Conservation (phyloP, 306 rosid species). For the Gleditsia sinensis region DNA sequence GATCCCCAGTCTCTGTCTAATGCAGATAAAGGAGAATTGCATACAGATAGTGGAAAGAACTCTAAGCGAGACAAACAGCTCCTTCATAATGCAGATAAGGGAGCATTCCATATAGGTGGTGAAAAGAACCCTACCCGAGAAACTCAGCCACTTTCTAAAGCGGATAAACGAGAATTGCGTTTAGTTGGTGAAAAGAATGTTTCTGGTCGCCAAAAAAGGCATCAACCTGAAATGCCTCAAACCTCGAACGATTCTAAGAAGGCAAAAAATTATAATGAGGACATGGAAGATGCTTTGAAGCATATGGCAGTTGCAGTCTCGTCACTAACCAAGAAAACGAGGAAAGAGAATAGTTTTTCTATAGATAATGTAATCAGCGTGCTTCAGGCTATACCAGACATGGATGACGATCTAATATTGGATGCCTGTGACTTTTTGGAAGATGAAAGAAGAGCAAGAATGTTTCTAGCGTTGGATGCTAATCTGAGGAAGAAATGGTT, state of each 20-base stretch:
- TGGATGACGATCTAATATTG: slow-evolving; percentile 44
- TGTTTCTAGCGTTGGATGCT: slow-evolving; percentile 30
- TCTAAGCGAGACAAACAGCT: not conserved
- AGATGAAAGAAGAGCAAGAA: slow-evolving; percentile 44
- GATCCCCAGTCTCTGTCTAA: slow-evolving; percentile 26
- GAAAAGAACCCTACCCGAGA: not conserved
- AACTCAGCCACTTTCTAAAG: slow-evolving; percentile 6
- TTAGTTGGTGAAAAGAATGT: slow-evolving; percentile 26
- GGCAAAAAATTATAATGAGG: slow-evolving; percentile 32
- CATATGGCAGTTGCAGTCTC: slow-evolving; percentile 45
- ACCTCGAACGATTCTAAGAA: slow-evolving; percentile 36
- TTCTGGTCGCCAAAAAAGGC: slow-evolving; percentile 38
- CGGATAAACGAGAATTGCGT: slow-evolving; percentile 10
- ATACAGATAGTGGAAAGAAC: slow-evolving; percentile 23
- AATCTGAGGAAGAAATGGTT: slow-evolving; percentile 38
- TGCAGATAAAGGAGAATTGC: slow-evolving; percentile 28
- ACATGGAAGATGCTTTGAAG: slow-evolving; percentile 33
- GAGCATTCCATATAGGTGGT: not conserved
- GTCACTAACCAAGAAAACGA: slow-evolving; percentile 46
- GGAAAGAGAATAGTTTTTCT: slow-evolving; percentile 50
- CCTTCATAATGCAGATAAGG: not conserved
- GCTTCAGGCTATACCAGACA: slow-evolving; percentile 56
- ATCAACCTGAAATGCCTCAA: slow-evolving; percentile 19
- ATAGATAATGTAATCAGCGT: slow-evolving; percentile 37
- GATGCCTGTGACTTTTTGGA: slow-evolving; percentile 43